These are phyloP conservation scores for Pseudomassariella vexata DNA, from an alignment of 2,329 filamentous ascomycete species.

Conservation along the genomic window DNA sequence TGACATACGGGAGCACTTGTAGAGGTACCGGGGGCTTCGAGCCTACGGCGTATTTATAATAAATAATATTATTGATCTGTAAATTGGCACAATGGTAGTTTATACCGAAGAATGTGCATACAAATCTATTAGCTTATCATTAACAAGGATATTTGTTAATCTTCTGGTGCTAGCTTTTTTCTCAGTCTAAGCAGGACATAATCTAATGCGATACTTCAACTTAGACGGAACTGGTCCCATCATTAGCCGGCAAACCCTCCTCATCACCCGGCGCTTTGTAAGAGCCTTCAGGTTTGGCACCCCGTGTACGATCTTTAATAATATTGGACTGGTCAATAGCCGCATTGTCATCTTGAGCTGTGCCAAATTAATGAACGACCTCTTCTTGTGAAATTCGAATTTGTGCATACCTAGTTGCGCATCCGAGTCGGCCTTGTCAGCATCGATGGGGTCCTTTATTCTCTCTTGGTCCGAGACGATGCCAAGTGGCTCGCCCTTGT, in stretches of 20 bases:
- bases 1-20: no score
- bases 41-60: no score
- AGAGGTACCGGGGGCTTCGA: no score
- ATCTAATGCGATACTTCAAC: no score
- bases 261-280: conserved; percentile 30
- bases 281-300: conserved; percentile 14
- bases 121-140: no score
- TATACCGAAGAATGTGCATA: no score
- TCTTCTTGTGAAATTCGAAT: not conserved
- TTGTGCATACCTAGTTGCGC: conserved; percentile 25
- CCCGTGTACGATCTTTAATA: conserved; percentile 27
- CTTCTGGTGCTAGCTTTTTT: no score
- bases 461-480: conserved; percentile 25
- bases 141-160: no score
- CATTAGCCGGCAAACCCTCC: conserved; percentile 17
- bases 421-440: conserved; percentile 24
- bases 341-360: conserved; percentile 29
- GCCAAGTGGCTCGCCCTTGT: conserved; percentile 21
- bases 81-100: no score
- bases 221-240: conserved; percentile 17
- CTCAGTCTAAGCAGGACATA: no score
- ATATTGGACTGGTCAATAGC: conserved; percentile 32
- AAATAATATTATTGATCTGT: no score
- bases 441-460: conserved; percentile 27
- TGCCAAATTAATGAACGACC: no score